These are phyloP conservation scores for Wickerhamomyces silvicola DNA, from an alignment of 805 yeast species.

Conservation along the genomic window DNA sequence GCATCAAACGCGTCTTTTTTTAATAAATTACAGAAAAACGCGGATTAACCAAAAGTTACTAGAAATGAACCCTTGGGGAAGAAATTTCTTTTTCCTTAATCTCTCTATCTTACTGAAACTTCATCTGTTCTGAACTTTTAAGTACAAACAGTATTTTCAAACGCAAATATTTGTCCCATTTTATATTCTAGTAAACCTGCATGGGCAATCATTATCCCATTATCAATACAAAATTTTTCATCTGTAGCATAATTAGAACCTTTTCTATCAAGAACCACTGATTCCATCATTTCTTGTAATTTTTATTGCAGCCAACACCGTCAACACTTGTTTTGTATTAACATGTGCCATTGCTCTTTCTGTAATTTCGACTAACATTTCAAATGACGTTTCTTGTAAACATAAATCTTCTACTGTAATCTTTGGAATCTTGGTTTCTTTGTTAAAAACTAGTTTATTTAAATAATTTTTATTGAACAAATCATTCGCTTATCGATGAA, in stretches of 20 bases:
- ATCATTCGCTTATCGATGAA: constrained; percentile 76
- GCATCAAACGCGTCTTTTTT: too few relatives aligned
- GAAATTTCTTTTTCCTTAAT: constrained; percentile 22
- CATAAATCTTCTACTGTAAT: constrained; percentile 85
- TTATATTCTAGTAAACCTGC: constrained; percentile 87
- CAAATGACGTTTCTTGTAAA: constrained; percentile 88
- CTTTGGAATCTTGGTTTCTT: constrained; percentile 34
- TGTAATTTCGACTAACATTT: constrained; percentile 96
- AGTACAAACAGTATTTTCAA: constrained; percentile 76
- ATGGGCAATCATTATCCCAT: constrained; percentile 98
- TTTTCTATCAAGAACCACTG: constrained; percentile 83
- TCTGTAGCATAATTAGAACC: constrained; percentile 94
- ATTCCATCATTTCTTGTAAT: constrained; percentile 93
- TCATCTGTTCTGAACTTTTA: constrained; percentile 95
- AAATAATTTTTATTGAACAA: constrained; percentile 40
- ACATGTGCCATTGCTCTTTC: constrained; percentile 99
- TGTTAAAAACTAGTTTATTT: constrained; percentile 31
- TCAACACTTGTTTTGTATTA: constrained; percentile 79
- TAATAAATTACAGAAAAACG: neutral
- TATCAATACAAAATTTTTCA: constrained; percentile 94
- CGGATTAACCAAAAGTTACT: too few relatives aligned
- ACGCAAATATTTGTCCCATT: constrained; percentile 57
- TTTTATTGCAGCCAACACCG: constrained; percentile 97
- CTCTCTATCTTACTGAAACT: constrained; percentile 87
- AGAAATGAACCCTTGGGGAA: too few relatives aligned